Conservation (phyloP, 2,329 filamentous ascomycete genomes). For the Ophiostoma pallidulum region DNA sequence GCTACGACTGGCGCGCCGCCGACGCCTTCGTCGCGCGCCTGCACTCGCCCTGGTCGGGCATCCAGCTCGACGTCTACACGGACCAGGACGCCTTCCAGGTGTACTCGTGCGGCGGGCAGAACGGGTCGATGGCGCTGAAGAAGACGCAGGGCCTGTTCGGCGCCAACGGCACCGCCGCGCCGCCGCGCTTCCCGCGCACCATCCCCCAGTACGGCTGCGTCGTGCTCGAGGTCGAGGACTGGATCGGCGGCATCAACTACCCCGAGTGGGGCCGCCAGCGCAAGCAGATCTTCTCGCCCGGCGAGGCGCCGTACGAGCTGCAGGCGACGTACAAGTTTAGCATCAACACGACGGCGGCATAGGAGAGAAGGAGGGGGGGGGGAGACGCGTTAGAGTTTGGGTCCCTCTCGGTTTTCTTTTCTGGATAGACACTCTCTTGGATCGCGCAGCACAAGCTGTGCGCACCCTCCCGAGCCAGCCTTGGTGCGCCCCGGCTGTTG, state of each 20-base stretch:
- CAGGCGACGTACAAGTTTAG: constrained; percentile 53
- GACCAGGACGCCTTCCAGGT: constrained; percentile 86
- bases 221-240: constrained; percentile 87
- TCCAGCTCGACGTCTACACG: constrained; percentile 68
- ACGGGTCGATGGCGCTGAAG: constrained; percentile 63
- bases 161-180: constrained; percentile 22
- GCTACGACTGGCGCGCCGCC: constrained; percentile 54
- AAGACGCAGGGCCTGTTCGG: constrained; percentile 56
- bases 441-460: no score
- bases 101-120: constrained; percentile 71
- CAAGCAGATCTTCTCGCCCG: constrained; percentile 52
- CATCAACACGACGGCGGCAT: constrained; percentile 28
- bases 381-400: no score
- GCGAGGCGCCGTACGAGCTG: constrained; percentile 50
- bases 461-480: no score
- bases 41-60: constrained; percentile 67
- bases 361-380: no score
- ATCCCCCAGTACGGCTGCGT: constrained; percentile 74
- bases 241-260: constrained; percentile 88
- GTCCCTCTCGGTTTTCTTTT: no score
- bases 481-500: no score
- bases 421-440: no score
- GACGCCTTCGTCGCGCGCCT: constrained; percentile 54
- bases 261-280: constrained; percentile 68
- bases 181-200: constrained; percentile 44